phyloP scores from a whole-genome alignment of 768 basidiomycete genomes.

The Rhizopogon vesiculosus region DNA sequence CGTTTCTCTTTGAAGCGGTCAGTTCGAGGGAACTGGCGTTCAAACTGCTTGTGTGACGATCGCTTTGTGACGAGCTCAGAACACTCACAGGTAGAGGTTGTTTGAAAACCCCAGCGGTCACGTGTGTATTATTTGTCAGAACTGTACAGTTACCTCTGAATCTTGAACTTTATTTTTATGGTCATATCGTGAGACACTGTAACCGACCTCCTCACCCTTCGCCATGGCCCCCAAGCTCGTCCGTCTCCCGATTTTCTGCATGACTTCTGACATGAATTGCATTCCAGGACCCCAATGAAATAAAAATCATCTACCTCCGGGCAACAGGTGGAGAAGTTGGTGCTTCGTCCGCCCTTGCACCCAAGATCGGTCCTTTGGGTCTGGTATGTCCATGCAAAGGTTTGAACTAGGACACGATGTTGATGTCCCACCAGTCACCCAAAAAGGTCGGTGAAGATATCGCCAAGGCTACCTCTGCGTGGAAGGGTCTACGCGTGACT shows the following conservation, averaged over 20 bases:
- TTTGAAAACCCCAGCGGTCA: no score
- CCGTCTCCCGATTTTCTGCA: conserved; percentile 13
- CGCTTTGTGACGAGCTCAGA: no score
- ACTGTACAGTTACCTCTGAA: conserved; percentile 3
- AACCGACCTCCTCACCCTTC: conserved; percentile 23
- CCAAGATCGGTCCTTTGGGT: conserved; percentile 99
- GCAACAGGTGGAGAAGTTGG: conserved; percentile 99
- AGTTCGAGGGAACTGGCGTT: no score
- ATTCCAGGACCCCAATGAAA: conserved; percentile 89
- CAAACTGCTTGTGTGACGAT: no score
- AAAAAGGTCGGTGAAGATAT: conserved; percentile 99
- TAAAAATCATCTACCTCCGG: conserved; percentile 98
- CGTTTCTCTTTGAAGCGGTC: no score
- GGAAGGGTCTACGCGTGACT: conserved; percentile 99
- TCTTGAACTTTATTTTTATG: neutral
- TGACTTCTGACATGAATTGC: conserved; percentile 1
- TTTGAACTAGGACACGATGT: no score
- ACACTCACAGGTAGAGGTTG: no score
- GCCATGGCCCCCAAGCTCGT: conserved; percentile 80
- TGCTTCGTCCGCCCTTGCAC: conserved; percentile 96
- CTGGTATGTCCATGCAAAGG: conserved; percentile 55
- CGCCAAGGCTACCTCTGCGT: conserved; percentile 95
- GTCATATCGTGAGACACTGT: conserved; percentile 1
- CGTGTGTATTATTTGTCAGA: neutral
- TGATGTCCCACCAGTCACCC: conserved; percentile 63